Conservation (phyloP, 2,329 filamentous ascomycete species). For the Trichoderma guizhouense region DNA sequence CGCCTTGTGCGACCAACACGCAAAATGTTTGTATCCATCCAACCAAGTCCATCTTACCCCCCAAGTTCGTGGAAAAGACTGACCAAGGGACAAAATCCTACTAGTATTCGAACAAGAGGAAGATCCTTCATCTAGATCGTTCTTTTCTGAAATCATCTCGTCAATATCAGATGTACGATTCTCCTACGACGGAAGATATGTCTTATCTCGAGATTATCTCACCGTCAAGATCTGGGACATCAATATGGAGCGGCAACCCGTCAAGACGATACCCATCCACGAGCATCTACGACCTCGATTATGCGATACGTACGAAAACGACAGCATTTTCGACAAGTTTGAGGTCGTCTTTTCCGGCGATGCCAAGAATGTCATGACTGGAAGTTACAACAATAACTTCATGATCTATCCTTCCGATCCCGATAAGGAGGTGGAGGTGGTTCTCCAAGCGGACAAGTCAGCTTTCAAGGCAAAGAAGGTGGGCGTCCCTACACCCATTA, state of each 20-base stretch:
- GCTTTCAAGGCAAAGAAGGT: constrained; percentile 99
- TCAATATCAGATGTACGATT: constrained; percentile 99
- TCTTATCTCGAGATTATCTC: constrained; percentile 94
- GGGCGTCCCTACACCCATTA: constrained; percentile 95
- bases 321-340: constrained; percentile 99
- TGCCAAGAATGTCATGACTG: constrained; percentile 98
- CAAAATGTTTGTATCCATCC: constrained; percentile 65
- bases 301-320: constrained; percentile 98
- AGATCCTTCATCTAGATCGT: constrained; percentile 91
- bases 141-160: constrained; percentile 99
- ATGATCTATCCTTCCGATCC: constrained; percentile 99
- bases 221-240: constrained; percentile 99
- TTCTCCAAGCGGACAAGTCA: constrained; percentile 96
- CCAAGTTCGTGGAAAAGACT: neutral
- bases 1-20: constrained; percentile 90
- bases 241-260: constrained; percentile 95
- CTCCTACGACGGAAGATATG: constrained; percentile 93
- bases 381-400: constrained; percentile 99
- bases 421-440: constrained; percentile 94
- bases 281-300: constrained; percentile 91
- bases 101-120: constrained; percentile 98
- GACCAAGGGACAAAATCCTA: neutral
- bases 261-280: constrained; percentile 98
- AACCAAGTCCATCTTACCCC: neutral
- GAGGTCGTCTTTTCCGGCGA: constrained; percentile 98